These are phyloP conservation scores for Trematosphaeria pertusa DNA, from an alignment of 2,329 filamentous ascomycete species.

Conservation along the genomic window DNA sequence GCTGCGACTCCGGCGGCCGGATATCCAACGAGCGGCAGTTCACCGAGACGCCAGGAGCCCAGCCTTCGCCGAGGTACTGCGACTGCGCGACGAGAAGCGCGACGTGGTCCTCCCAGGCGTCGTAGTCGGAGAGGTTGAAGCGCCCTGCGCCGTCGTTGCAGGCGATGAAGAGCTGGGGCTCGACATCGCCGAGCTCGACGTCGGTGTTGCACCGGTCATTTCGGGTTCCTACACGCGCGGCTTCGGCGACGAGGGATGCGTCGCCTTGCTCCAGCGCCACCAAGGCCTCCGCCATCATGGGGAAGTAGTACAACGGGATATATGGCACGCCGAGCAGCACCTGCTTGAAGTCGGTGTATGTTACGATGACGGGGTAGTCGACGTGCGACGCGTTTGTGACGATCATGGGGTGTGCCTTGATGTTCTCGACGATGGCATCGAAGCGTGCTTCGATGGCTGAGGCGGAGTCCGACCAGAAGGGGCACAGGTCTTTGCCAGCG, in stretches of 20 bases:
- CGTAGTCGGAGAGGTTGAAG: conserved; percentile 15
- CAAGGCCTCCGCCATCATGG: conserved; percentile 9
- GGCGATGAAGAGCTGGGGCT: conserved; percentile 19
- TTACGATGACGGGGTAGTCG: conserved; percentile 14
- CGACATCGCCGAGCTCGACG: conserved; percentile 2
- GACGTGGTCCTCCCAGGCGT: conserved; percentile 9
- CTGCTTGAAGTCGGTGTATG: conserved; percentile 9
- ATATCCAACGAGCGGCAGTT: conserved; percentile 16
- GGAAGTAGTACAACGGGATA: conserved; percentile 6
- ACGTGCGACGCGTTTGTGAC: conserved; percentile 3
- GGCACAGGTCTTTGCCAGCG: conserved; percentile 9
- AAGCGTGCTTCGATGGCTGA: conserved; percentile 19
- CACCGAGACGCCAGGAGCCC: conserved; percentile 14
- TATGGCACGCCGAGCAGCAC: conserved; percentile 9
- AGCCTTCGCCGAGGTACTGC: conserved; percentile 19
- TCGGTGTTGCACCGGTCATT: background rate
- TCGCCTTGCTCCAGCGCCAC: conserved; percentile 16
- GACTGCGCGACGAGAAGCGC: conserved; percentile 5
- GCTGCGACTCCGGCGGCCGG: conserved; percentile 11
- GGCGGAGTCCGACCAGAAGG: conserved; percentile 16
- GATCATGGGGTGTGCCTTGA: conserved; percentile 11
- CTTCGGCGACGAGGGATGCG: conserved; percentile 1
- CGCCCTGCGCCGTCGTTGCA: conserved; percentile 21
- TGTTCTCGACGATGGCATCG: conserved; percentile 8
- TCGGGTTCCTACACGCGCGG: background rate